These are phyloP conservation scores for Candida nitratophila DNA, from an alignment of 805 yeast species.

Conservation along the genomic window DNA sequence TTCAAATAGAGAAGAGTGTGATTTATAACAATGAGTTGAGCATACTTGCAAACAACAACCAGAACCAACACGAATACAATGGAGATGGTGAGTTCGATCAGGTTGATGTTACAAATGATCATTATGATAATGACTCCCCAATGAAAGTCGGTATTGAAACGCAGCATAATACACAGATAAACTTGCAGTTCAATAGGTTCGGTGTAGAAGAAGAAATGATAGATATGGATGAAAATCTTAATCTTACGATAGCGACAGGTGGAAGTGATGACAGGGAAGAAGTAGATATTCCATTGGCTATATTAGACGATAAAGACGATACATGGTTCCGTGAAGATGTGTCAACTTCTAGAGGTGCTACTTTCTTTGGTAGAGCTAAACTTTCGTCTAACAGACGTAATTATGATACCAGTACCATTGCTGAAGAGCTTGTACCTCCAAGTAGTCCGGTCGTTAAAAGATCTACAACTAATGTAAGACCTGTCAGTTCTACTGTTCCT, in stretches of 20 bases:
- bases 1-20: background rate
- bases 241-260: background rate
- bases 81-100: background rate
- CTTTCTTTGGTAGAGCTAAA: constrained; percentile 16
- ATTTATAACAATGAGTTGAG: background rate
- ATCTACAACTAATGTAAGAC: background rate
- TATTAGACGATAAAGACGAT: constrained; percentile 23
- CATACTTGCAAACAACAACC: background rate
- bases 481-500: background rate
- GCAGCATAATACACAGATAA: too few species aligned
- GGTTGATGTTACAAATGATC: background rate
- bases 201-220: constrained; percentile 1
- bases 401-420: background rate
- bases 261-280: constrained; percentile 17
- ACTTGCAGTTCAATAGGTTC: background rate
- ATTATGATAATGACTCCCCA: background rate
- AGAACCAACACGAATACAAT: background rate
- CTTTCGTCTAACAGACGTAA: constrained; percentile 6
- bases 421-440: background rate
- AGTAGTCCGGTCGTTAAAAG: background rate
- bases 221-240: constrained; percentile 10
- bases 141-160: too few species aligned
- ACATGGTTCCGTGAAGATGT: constrained; percentile 20
- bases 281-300: constrained; percentile 35
- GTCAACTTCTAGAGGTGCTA: constrained; percentile 14